Conservation (phyloP, 1,139 yeast species). For the Blastobotrys illinoisensis region DNA sequence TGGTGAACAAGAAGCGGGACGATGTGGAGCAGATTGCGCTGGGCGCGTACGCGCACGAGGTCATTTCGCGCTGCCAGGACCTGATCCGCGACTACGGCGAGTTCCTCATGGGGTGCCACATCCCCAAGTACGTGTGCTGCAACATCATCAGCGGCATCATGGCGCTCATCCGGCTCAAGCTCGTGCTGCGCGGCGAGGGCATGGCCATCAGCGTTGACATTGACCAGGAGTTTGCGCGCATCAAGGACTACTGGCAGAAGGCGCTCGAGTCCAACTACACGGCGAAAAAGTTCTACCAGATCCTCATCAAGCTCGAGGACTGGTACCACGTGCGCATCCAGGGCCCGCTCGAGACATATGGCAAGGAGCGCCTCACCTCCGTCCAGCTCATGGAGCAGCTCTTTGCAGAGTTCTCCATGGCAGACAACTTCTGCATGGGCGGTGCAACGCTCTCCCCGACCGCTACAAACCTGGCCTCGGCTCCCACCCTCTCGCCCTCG, state of each 20-base stretch:
- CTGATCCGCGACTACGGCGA: background rate
- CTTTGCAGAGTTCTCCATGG: background rate
- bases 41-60: background rate
- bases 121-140: background rate
- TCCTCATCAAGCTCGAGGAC: background rate
- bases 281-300: background rate
- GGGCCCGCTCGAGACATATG: background rate
- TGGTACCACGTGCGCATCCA: background rate
- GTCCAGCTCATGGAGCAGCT: background rate
- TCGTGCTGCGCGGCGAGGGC: background rate
- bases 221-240: background rate
- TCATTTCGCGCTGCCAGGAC: background rate
- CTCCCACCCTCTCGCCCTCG: background rate
- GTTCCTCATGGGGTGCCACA: background rate
- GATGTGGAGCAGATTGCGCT: background rate
- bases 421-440: background rate
- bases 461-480: too few relatives aligned
- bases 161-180: background rate
- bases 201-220: background rate
- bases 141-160: background rate
- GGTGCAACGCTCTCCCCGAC: too few relatives aligned
- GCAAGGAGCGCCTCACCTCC: background rate
- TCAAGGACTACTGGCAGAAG: background rate
- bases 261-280: background rate
- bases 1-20: background rate